These are phyloP conservation scores for Berberis vulgaris DNA, from an alignment of 164 flowering plant species.

Conservation along the genomic window DNA sequence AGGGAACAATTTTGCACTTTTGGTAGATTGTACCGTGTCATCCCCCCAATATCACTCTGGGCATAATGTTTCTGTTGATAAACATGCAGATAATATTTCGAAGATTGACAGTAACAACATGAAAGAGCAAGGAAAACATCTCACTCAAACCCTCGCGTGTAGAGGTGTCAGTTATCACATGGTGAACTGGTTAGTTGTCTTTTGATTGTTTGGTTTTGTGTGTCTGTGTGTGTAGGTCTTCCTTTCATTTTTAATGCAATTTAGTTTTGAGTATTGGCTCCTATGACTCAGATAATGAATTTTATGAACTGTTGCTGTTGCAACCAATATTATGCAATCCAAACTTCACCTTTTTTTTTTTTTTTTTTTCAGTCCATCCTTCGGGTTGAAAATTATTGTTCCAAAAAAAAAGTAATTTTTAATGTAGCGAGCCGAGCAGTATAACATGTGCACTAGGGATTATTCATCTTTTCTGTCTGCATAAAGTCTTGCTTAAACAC, in stretches of 20 bases:
- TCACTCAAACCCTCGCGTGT: constrained; percentile 45
- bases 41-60: constrained; percentile 12
- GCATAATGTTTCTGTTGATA: constrained; percentile 25
- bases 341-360: too few relatives aligned
- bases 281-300: neutral
- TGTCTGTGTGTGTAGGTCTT: neutral
- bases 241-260: neutral
- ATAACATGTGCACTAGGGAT: too few relatives aligned
- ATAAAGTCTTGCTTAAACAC: too few relatives aligned
- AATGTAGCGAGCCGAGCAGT: too few relatives aligned
- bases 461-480: too few relatives aligned
- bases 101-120: constrained; percentile 20
- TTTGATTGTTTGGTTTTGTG: constrained; percentile 5
- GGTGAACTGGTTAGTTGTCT: constrained; percentile 89
- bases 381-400: too few relatives aligned
- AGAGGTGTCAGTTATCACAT: constrained; percentile 81
- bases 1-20: constrained; percentile 19
- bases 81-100: constrained; percentile 1
- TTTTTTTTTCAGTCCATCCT: too few relatives aligned
- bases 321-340: neutral
- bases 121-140: constrained; percentile 63
- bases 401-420: too few relatives aligned
- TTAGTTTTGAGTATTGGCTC: too few relatives aligned
- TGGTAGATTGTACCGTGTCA: constrained; percentile 16
- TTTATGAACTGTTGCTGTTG: neutral